Conservation (phyloP, 345 rosid species). For the Populus euphratica region DNA sequence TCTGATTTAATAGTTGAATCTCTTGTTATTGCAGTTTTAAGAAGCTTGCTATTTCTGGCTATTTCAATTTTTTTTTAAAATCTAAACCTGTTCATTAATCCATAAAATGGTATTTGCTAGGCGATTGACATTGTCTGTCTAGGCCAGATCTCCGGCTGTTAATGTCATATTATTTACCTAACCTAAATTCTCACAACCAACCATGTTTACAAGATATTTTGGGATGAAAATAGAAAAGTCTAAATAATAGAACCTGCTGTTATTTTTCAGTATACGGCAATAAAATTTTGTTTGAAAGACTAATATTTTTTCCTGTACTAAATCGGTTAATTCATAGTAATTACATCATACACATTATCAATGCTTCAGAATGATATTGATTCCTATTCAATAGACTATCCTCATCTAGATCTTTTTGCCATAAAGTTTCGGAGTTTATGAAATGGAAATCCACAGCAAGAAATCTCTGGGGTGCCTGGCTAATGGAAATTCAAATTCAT, state of each 20-base stretch:
- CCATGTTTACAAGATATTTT: too few species aligned
- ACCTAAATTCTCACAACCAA: too few species aligned
- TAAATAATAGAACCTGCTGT: background rate
- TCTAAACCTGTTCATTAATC: too few species aligned
- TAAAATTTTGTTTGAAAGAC: background rate
- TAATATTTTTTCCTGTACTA: background rate
- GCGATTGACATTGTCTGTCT: too few species aligned
- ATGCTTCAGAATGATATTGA: background rate
- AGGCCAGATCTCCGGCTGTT: too few species aligned
- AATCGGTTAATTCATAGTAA: background rate
- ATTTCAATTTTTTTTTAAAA: too few species aligned
- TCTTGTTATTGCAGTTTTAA: too few species aligned
- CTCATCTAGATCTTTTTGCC: background rate
- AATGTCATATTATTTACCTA: too few species aligned
- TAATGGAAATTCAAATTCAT: background rate
- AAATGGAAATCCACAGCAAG: background rate
- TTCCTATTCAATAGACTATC: background rate
- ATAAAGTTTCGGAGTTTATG: background rate
- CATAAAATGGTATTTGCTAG: too few species aligned
- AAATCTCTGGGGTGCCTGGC: background rate
- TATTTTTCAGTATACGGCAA: background rate
- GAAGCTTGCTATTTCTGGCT: fast-evolving
- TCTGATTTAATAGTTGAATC: too few species aligned
- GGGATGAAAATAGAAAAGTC: background rate
- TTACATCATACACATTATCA: background rate